A percentile compares a stretch with the other conserved stretches of the same genome.
phyloP scores from a whole-genome alignment of 257 asterid species.

The Cinchona pubescens region DNA sequence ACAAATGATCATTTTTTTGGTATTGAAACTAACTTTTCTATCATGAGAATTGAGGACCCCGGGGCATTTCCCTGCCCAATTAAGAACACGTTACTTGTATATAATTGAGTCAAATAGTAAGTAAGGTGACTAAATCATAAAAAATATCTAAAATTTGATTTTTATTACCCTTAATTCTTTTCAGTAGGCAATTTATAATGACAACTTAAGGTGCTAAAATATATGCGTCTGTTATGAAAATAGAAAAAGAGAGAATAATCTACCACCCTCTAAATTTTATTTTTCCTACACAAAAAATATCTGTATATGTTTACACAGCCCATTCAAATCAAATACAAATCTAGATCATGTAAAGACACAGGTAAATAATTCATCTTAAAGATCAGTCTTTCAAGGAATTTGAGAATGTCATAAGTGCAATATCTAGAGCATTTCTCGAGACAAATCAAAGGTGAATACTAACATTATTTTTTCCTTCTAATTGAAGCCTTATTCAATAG shows the following conservation, averaged over 20 bases:
- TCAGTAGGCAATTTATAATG: too few species aligned
- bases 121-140: too few species aligned
- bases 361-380: background rate
- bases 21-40: constrained; percentile 14
- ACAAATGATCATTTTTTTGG: too few species aligned
- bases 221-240: too few species aligned
- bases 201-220: too few species aligned
- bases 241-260: too few species aligned
- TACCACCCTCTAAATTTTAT: too few species aligned
- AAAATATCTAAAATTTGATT: too few species aligned
- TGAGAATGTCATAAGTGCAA: constrained; percentile 13
- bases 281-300: too few species aligned
- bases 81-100: background rate
- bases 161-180: too few species aligned
- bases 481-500: constrained; percentile 1
- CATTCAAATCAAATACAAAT: background rate
- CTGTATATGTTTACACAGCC: background rate
- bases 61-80: background rate
- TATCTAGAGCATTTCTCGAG: background rate
- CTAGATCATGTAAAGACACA: too few species aligned
- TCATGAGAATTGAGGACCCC: background rate
- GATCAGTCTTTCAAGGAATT: constrained; percentile 3
- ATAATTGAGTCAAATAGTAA: too few species aligned
- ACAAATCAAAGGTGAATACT: background rate
- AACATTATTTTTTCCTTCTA: background rate